phyloP scores from a whole-genome alignment of 2,329 filamentous ascomycete species.

The Knufia fluminis region DNA sequence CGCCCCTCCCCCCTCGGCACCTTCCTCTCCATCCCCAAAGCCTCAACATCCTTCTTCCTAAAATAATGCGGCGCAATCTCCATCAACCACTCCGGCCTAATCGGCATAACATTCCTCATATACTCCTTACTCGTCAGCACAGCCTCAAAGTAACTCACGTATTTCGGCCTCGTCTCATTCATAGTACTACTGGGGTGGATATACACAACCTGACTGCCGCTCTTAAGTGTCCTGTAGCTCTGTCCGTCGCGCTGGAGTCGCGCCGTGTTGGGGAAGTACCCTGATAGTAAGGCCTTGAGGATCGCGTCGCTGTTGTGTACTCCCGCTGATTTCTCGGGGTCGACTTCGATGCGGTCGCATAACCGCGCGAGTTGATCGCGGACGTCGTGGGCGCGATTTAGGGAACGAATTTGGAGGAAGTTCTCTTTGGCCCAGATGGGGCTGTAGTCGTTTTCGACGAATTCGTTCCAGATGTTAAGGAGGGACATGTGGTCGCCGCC shows the following conservation, averaged over 20 bases:
- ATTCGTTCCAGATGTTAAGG: constrained; percentile 91
- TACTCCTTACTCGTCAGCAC: constrained; percentile 93
- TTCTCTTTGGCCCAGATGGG: constrained; percentile 86
- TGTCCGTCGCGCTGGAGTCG: constrained; percentile 74
- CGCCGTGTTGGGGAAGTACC: constrained; percentile 91
- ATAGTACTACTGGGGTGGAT: constrained; percentile 83
- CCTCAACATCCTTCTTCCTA: constrained; percentile 82
- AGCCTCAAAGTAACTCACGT: constrained; percentile 77
- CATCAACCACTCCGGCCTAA: constrained; percentile 73
- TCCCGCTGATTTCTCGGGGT: constrained; percentile 56
- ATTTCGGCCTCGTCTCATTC: constrained; percentile 70
- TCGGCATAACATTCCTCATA: constrained; percentile 77
- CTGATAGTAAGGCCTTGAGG: constrained; percentile 77
- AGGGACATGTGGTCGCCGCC: constrained; percentile 84
- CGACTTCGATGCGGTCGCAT: constrained; percentile 86
- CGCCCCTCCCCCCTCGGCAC: constrained; percentile 52
- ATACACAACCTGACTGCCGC: constrained; percentile 65
- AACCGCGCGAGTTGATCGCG: constrained; percentile 85
- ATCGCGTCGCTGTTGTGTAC: constrained; percentile 58
- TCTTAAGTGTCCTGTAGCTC: constrained; percentile 80
- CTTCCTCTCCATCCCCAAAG: constrained; percentile 66
- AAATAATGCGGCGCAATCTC: constrained; percentile 93
- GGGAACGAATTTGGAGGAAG: constrained; percentile 81
- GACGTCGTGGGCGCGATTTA: constrained; percentile 82
- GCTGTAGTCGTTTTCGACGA: constrained; percentile 84